Conservation (phyloP, 768 basidiomycete genomes). For the Phylloporus arenicola region DNA sequence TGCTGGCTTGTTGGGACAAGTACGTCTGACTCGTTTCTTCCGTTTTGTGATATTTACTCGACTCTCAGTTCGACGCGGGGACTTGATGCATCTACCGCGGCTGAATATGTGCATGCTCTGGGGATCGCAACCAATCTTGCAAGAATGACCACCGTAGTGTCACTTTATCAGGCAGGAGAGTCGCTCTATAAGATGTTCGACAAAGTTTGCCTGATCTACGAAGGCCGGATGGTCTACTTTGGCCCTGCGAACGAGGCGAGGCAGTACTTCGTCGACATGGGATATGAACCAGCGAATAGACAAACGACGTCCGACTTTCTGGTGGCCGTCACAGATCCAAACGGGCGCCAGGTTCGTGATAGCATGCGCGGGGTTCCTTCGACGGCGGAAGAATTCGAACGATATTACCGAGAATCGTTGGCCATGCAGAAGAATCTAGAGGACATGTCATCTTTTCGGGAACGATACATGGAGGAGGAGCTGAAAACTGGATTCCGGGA, state of each 20-base stretch:
- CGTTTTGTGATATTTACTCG: conserved; percentile 42
- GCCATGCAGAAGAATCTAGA: conserved; percentile 37
- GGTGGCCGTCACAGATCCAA: conserved; percentile 57
- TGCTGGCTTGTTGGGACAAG: conserved; percentile 78
- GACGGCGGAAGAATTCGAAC: conserved; percentile 55
- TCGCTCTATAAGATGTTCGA: conserved; percentile 60
- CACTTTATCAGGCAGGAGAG: conserved; percentile 87
- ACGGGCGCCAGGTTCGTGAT: conserved; percentile 47
- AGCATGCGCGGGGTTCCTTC: conserved; percentile 28
- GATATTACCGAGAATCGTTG: conserved; percentile 40
- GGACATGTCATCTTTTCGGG: conserved; percentile 47
- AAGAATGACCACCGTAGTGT: conserved; percentile 58
- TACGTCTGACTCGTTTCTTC: background rate
- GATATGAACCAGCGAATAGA: conserved; percentile 48
- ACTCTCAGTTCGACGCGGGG: conserved; percentile 57
- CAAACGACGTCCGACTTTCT: conserved; percentile 64
- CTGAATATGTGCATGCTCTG: conserved; percentile 70
- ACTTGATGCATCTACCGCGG: conserved; percentile 63
- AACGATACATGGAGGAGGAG: conserved; percentile 40
- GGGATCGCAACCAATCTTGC: conserved; percentile 60
- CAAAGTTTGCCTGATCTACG: conserved; percentile 62
- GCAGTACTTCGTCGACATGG: conserved; percentile 55
- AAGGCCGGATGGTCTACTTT: conserved; percentile 56
- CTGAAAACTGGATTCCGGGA: conserved; percentile 39
- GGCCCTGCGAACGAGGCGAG: conserved; percentile 50